A percentile compares a stretch with the other conserved stretches of the same genome.
phyloP scores from a whole-genome alignment of 1,139 yeast genomes.

The Candida tropicalis region DNA sequence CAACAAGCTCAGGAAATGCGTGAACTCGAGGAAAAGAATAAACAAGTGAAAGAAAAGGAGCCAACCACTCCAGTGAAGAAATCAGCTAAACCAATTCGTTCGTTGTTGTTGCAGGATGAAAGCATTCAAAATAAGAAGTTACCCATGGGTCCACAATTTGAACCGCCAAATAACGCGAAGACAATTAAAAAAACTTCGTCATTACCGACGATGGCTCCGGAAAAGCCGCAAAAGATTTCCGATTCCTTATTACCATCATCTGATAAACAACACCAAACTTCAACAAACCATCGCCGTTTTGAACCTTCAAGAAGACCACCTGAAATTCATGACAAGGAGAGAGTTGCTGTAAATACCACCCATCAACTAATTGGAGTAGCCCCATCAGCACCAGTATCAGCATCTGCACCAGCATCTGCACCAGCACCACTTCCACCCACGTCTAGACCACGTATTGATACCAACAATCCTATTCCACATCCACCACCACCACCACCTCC shows the following conservation, averaged over 20 bases:
- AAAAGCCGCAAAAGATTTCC: conserved; percentile 1
- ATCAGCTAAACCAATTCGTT: conserved; percentile 3
- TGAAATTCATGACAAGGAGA: neutral
- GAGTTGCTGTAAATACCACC: neutral
- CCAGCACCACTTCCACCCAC: conserved; percentile 5
- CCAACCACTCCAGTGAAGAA: conserved; percentile 1
- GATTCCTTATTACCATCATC: conserved; percentile 5
- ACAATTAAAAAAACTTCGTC: conserved; percentile 6
- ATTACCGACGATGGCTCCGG: conserved; percentile 4
- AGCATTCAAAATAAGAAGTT: neutral
- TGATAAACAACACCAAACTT: conserved; percentile 1
- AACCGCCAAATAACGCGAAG: neutral
- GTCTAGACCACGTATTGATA: neutral
- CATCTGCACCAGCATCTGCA: neutral
- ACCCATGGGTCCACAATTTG: conserved; percentile 2
- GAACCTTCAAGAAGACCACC: conserved; percentile 8
- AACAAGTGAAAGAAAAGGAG: neutral
- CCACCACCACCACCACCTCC: neutral
- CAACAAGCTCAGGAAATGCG: conserved; percentile 1
- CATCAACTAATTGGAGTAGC: conserved; percentile 6
- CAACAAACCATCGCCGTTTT: conserved; percentile 1
- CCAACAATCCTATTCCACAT: neutral
- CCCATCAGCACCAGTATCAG: too few relatives aligned
- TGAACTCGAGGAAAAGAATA: conserved; percentile 1
- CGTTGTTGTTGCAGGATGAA: conserved; percentile 7